Evolutionary conservation across 495 filamentous ascomycete species (phyloP).

Genomic region (Xylaria sp.): DNA sequence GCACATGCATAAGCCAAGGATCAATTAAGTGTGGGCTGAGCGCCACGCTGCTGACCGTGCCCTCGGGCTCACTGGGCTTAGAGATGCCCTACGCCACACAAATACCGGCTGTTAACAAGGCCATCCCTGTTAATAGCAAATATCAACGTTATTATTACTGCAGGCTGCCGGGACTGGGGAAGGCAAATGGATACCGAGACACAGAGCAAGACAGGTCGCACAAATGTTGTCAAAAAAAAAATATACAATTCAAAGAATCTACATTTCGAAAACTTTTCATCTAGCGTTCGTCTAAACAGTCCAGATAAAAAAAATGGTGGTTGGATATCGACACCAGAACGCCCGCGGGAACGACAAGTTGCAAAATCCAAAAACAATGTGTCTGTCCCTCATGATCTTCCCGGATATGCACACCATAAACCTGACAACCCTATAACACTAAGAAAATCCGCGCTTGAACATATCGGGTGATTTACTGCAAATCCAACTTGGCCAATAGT

Average conservation of each 20-base stretch:
- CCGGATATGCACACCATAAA: neutral
- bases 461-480: constrained; percentile 27
- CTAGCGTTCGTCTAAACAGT: neutral
- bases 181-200: too few relatives aligned
- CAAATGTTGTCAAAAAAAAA: too few relatives aligned
- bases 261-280: neutral
- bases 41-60: neutral
- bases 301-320: neutral
- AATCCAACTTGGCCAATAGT: constrained; percentile 52
- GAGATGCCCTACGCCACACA: neutral
- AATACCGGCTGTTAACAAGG: too few relatives aligned
- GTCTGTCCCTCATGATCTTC: constrained; percentile 1
- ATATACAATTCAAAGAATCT: neutral
- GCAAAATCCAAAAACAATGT: neutral
- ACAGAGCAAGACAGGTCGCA: too few relatives aligned
- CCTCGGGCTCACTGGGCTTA: neutral
- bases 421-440: neutral
- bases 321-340: constrained; percentile 24
- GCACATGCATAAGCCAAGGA: neutral
- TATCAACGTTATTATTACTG: neutral
- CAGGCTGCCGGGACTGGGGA: too few relatives aligned
- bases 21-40: constrained; percentile 1
- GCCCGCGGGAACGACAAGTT: constrained; percentile 3
- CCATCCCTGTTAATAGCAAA: neutral
- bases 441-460: neutral